Base-by-base conservation (phyloP, 441 rosid species). In the Arabidopsis lyrata region DNA sequence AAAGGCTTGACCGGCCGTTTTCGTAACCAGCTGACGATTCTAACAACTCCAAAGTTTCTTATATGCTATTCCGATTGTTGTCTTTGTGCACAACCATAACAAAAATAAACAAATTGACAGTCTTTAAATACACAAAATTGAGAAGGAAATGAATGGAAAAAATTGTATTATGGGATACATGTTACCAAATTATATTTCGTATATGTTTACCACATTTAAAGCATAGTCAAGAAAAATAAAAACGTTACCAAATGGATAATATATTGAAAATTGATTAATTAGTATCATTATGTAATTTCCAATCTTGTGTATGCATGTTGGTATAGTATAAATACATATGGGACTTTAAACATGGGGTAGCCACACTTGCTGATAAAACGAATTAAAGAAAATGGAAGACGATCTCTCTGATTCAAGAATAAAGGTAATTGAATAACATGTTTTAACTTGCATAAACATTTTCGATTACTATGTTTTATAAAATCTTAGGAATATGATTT, bases 311-410 rank as follows among this genome's bases (percentile, higher is more conserved):
- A 60, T 39, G 48, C 20, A 13, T 20, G 15, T 12, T 13, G 18
- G 34, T 22, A 3, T 60, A 59, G 48, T 60, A 13, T 60, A 59
- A 38, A 38, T 38, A 10, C 63, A 6, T 16, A 36, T 11, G 5
- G 3, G 15, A 18, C 15, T 18, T 6, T 57, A 5, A 35, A 57
- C 3, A 32, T 32, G 44, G 16, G n/a, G 20, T 8, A 6, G 32
- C 11, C 16, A 35, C 53, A 36, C n/a, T 57, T 58, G 29, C n/a
- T 45, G 10, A 15, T n/a, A 7, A 45, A 45, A 16, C 16, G 4
- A 24, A 22, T 22, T 22, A 6, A 20, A 49, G 15, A 53, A 57
- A 57, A 57, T 48, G 62, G 62, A 57, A 57, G 42, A n/a, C n/a
- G n/a, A 34, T 57, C 62, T 34, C 62, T 57, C 38, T 57, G n/a